Evolutionary conservation across 345 rosid genomes (phyloP).

Genomic region (Cardamine chenopodiifolia): DNA sequence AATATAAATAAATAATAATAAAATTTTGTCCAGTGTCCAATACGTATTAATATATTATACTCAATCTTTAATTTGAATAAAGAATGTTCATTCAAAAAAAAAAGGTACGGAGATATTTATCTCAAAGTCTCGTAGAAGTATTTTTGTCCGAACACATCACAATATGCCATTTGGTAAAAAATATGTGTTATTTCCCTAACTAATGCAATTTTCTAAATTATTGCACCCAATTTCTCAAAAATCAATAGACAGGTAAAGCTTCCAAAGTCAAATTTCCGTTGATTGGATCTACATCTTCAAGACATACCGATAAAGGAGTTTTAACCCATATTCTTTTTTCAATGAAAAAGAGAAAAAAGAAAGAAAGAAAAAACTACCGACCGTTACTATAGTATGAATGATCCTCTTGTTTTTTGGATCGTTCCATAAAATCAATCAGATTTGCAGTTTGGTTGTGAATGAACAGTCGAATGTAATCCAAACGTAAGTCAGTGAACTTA

Average conservation of each 20-base stretch:
- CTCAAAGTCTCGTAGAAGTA: not conserved
- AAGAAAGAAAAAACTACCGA: not conserved
- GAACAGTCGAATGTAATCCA: not conserved
- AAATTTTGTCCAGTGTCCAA: too few species aligned
- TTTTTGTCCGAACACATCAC: slow-evolving; percentile 18
- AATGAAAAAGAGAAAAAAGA: too few species aligned
- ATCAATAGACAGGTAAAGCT: not conserved
- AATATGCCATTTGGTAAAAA: not conserved
- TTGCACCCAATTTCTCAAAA: slow-evolving; percentile 8
- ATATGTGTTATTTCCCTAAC: slow-evolving; percentile 5
- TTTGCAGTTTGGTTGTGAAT: not conserved
- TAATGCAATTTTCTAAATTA: not conserved
- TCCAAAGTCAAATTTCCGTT: not conserved
- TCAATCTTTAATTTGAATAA: too few species aligned
- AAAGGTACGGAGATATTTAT: not conserved
- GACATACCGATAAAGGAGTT: not conserved
- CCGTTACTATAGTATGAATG: not conserved
- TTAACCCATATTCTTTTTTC: not conserved
- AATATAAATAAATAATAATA: too few species aligned
- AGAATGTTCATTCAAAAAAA: too few species aligned
- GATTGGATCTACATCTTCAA: not conserved
- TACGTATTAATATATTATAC: too few species aligned
- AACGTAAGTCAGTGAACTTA: not conserved
- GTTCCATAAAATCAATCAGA: not conserved
- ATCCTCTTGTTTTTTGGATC: not conserved